Evolutionary conservation across 768 basidiomycete species (phyloP), one percentile per base, ranked within the genome.

Genomic region (Lactarius pseudohatsudake): DNA sequence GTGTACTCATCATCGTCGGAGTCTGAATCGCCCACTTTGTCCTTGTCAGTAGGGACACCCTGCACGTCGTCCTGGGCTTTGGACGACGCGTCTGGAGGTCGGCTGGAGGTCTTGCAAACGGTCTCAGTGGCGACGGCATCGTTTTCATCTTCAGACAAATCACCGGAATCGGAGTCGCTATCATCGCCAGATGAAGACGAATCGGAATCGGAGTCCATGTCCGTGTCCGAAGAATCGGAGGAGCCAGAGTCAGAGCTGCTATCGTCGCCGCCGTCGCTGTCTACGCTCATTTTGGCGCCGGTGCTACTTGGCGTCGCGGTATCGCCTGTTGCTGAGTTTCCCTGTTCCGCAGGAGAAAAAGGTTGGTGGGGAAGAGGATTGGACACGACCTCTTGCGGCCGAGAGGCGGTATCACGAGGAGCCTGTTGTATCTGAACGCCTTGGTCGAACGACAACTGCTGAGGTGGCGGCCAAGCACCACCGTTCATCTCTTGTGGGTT

Each of bases 121-220:
- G 47, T 26, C 15, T 20, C 26, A 13, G 56, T 16, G 6, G 26
- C 50, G 13, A 26, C 40, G 8, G 50, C 15, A 36, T 22, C 22
- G 4, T 41, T 45, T 11, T 47, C 57, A 18, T 59, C 62, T 9
- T 59, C 66, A 28, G 41, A 36, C 15, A 32, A 59, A 43, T 22
- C 22, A 5, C 34, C 56, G 8, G 56, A 34, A 57, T 57, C 56
- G 9, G 56, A 20, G 32, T 57, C 56, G 9, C 18, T 32, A 22
- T 34, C 32, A 36, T 57, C 56, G 56, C 34, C 56, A 30, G 56
- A 57, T 20, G 56, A 56, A 18, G 28, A 18, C 0, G 56, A 65
- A 41, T 59, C 62, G 10, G 66, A 60, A 47, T 67, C 62, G 5
- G 26, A 40, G 3, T 62, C 26, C 50, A 26, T 53, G 26, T 53